Evolutionary conservation across 345 rosid genomes (phyloP).

Genomic region (Corchorus capsularis): DNA sequence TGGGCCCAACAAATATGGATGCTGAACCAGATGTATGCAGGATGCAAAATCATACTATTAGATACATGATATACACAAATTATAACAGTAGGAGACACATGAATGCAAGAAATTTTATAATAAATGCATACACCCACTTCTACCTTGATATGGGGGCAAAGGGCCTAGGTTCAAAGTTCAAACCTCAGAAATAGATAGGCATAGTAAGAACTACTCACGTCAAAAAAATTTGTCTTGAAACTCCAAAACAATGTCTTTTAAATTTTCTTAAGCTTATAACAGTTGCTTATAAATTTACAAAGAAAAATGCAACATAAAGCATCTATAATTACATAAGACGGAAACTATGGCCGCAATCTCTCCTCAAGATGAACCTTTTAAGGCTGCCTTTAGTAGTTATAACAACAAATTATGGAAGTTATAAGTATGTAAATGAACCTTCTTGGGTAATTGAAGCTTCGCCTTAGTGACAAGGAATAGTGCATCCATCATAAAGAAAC

Average conservation of each 20-base stretch:
- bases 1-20: background rate
- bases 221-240: background rate
- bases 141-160: background rate
- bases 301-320: background rate
- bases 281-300: background rate
- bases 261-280: background rate
- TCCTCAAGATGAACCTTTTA: background rate
- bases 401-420: background rate
- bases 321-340: background rate
- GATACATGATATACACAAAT: background rate
- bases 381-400: background rate
- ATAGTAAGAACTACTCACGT: background rate
- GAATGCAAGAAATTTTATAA: background rate
- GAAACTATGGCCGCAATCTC: background rate
- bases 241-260: background rate
- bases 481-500: background rate
- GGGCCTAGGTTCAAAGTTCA: background rate
- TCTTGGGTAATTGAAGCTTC: background rate
- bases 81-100: background rate
- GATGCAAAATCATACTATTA: background rate
- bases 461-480: background rate
- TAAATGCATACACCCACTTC: background rate
- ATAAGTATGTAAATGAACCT: background rate
- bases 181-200: background rate
- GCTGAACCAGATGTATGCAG: background rate